Base-by-base conservation (phyloP, 169 alveolate species). In the Eimeria zaria region DNA sequence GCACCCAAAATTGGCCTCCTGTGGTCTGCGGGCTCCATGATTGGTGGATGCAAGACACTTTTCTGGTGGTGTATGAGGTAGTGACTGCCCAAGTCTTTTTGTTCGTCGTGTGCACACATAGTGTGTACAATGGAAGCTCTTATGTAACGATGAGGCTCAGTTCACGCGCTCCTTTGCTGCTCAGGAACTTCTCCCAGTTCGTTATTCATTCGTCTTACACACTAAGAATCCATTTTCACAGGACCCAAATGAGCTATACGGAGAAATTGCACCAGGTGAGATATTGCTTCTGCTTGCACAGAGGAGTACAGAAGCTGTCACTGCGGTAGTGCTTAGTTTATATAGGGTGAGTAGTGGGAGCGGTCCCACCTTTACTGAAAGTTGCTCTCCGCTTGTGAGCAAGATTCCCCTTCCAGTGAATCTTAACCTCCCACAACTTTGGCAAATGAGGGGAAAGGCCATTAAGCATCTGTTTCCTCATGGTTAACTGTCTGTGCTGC, bases 171-270 rank as follows among this genome's bases (percentile, higher is more conserved):
- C 30, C 27, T 73, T 73, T 73, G 55, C 39, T 7, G 20, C 18
- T n/a, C 30, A 99, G 98, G 98, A 98, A 96, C 97, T 99, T 64
- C 97, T 99, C 67, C 98, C 98, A 30, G 99, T 99, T 24, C 98
- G 98, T 95, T 99, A 98, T 88, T 99, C 99, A 41, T 99, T 97
- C 97, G 99, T 99, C 36, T 97, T 99, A 58, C 99, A 99, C 97
- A 98, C 99, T 44, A 96, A 97, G 95, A 98, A 99, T 87, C 99
- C 99, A 9, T 97, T 98, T 78, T 97, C 98, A 20, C 97, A 97
- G 84, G 91, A 92, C 83, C 94, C 96, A 84, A 97, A 98, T 36
- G 97, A 97, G 71, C 99, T 99, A 62, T 99, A 98, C 90, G 99
- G 99, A 33, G 99, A 99, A 97, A 93, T 98, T 20, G 99, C 98